Evolutionary conservation across 148 eudicot genomes (phyloP).

Genomic region (Hydrangea macrophylla): DNA sequence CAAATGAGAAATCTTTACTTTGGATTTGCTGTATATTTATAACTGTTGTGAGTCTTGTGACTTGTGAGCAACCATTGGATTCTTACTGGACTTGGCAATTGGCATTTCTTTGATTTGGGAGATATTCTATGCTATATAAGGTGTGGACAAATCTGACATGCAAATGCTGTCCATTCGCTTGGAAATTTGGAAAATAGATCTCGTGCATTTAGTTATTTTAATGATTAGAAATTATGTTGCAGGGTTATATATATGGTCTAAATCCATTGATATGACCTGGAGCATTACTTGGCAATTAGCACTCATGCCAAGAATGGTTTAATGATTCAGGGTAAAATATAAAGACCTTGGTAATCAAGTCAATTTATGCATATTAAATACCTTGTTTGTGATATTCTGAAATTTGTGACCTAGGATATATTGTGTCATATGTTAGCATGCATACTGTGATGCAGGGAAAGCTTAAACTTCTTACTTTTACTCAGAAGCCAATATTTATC

Average conservation of each 20-base stretch:
- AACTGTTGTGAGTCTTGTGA: no score
- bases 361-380: not conserved
- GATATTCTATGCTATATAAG: conserved; percentile 7
- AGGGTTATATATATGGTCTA: not conserved
- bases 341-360: not conserved
- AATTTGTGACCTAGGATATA: not conserved
- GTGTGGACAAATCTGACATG: not conserved
- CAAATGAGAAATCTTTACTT: not conserved
- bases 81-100: conserved; percentile 2
- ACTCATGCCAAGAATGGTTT: not conserved
- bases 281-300: not conserved
- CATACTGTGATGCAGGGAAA: not conserved
- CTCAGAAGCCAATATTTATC: not conserved
- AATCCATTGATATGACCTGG: not conserved
- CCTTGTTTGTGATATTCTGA: not conserved
- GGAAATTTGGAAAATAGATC: not conserved
- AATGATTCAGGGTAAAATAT: not conserved
- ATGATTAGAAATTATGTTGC: not conserved
- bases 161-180: not conserved
- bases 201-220: not conserved
- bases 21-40: not conserved
- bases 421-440: not conserved
- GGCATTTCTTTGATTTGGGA: not conserved
- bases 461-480: not conserved
- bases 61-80: not conserved